Conservation (phyloP, 352 stramenopile genomes). For the Globisporangium emineosum region DNA sequence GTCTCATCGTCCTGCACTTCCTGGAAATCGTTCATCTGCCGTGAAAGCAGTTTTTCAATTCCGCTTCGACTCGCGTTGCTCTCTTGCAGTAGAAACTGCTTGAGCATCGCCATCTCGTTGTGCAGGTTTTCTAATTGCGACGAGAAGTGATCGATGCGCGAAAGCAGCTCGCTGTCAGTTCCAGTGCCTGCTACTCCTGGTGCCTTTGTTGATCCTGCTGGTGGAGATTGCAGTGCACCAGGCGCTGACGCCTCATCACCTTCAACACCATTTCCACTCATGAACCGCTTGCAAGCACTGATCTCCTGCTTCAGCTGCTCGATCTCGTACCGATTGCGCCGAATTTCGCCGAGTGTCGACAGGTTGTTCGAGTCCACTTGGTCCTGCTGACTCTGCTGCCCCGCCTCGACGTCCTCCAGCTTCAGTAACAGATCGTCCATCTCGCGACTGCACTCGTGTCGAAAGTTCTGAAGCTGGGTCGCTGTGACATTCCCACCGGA, state of each 20-base stretch:
- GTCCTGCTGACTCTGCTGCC: slow-evolving; percentile 13
- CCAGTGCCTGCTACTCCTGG: neutral
- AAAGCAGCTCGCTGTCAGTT: slow-evolving; percentile 16
- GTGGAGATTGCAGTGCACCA: neutral
- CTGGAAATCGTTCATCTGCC: slow-evolving; percentile 46
- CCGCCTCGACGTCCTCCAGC: slow-evolving; percentile 32
- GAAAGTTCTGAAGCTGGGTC: slow-evolving; percentile 41
- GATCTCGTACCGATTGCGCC: slow-evolving; percentile 22
- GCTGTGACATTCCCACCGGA: slow-evolving; percentile 27
- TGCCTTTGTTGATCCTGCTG: slow-evolving; percentile 9
- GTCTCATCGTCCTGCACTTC: slow-evolving; percentile 50
- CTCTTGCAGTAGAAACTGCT: slow-evolving; percentile 47
- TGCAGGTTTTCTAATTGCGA: slow-evolving; percentile 43
- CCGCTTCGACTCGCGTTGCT: slow-evolving; percentile 43
- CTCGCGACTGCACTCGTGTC: slow-evolving; percentile 38
- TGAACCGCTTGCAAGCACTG: slow-evolving; percentile 17
- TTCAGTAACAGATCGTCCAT: slow-evolving; percentile 42
- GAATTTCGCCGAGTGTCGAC: slow-evolving; percentile 10
- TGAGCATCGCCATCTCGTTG: slow-evolving; percentile 50
- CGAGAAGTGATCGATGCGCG: slow-evolving; percentile 44
- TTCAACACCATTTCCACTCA: slow-evolving; percentile 9
- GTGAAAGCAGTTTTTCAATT: slow-evolving; percentile 44
- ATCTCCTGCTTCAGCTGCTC: slow-evolving; percentile 27
- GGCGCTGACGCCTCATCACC: neutral
- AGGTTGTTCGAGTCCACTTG: neutral